These are phyloP conservation scores for Ceratocystis ficicola DNA, from an alignment of 2,329 filamentous ascomycete species.

Conservation along the genomic window DNA sequence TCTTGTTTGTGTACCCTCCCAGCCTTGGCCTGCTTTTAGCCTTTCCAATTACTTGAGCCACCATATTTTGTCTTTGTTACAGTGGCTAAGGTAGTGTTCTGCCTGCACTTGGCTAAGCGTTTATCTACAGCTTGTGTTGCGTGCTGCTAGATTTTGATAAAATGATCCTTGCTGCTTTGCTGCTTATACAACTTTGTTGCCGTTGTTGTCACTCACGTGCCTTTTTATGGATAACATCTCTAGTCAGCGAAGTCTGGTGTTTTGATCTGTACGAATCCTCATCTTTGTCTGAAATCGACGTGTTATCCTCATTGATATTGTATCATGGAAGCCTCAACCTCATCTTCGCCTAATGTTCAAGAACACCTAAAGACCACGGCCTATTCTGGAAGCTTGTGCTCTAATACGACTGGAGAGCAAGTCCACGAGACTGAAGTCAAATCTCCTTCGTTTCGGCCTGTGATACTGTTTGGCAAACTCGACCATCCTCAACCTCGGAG, in stretches of 20 bases:
- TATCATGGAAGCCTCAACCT: neutral
- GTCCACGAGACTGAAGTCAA: neutral
- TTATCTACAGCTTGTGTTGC: neutral
- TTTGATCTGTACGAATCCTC: neutral
- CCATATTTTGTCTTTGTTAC: neutral
- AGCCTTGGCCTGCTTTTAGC: neutral
- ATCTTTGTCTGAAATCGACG: neutral
- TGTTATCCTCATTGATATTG: too few relatives aligned
- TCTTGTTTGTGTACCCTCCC: neutral
- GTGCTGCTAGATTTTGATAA: neutral
- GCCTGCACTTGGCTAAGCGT: neutral
- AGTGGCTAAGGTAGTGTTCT: neutral
- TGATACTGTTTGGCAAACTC: neutral
- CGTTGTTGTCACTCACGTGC: slow-evolving; percentile 11
- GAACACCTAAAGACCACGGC: neutral
- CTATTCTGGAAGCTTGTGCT: neutral
- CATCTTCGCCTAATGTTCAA: neutral
- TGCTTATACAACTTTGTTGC: neutral
- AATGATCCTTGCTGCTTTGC: slow-evolving; percentile 3
- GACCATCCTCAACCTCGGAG: neutral
- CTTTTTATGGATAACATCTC: slow-evolving; percentile 2
- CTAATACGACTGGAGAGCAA: neutral
- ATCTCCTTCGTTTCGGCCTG: neutral
- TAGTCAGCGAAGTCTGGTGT: neutral
- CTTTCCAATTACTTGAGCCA: neutral